These are phyloP conservation scores for Talaromyces ruber DNA, from an alignment of 495 filamentous ascomycete genomes.

Conservation along the genomic window DNA sequence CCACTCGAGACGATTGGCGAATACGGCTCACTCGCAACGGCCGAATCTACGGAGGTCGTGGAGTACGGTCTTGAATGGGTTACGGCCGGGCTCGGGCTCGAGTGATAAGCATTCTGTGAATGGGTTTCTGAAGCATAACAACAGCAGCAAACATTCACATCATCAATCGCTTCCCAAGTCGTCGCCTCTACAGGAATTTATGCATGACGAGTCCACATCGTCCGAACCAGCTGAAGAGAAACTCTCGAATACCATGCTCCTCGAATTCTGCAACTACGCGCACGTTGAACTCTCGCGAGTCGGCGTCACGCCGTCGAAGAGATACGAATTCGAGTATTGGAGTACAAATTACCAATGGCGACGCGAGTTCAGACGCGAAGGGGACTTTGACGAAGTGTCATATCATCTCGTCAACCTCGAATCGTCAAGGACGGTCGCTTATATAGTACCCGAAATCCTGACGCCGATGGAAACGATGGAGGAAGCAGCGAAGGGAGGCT, in stretches of 20 bases:
- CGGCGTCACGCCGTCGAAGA: conserved; percentile 61
- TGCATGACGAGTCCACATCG: conserved; percentile 25
- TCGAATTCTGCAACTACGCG: conserved; percentile 97
- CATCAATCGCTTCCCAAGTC: conserved; percentile 56
- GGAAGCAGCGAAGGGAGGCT: conserved; percentile 74
- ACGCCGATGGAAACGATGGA: conserved; percentile 60
- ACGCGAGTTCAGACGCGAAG: conserved; percentile 55
- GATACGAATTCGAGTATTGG: conserved; percentile 92
- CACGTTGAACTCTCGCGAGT: conserved; percentile 75
- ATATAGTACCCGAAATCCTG: conserved; percentile 75
- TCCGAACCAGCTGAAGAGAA: conserved; percentile 16
- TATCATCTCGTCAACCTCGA: conserved; percentile 71
- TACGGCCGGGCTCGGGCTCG: conserved; percentile 54
- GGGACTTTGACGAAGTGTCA: conserved; percentile 52
- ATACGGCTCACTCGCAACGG: conserved; percentile 38
- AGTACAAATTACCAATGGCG: conserved; percentile 80
- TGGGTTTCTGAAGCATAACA: background rate
- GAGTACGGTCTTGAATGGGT: conserved; percentile 61
- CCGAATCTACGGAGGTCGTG: conserved; percentile 61
- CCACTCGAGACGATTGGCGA: conserved; percentile 68
- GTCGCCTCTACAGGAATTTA: conserved; percentile 38
- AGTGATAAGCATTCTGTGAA: conserved; percentile 16
- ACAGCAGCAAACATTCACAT: conserved; percentile 13
- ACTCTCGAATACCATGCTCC: conserved; percentile 64
- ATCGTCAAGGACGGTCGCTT: conserved; percentile 57